These are phyloP conservation scores for Paraphaeosphaeria minitans DNA, from an alignment of 2,329 filamentous ascomycete species.

Conservation along the genomic window DNA sequence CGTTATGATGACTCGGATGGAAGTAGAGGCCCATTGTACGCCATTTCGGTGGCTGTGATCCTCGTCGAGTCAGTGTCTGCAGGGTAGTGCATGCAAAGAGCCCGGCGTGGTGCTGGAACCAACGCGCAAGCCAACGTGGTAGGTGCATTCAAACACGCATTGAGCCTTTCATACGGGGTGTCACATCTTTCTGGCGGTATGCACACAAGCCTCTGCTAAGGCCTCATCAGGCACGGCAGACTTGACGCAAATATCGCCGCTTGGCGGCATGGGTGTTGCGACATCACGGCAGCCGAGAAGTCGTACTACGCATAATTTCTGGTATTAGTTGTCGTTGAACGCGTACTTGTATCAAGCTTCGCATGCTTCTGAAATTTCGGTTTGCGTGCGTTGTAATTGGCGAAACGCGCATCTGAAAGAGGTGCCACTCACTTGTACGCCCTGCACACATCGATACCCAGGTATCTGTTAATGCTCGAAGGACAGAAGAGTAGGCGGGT, in stretches of 20 bases:
- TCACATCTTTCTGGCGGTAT: neutral
- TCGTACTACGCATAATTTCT: neutral
- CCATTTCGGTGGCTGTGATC: neutral
- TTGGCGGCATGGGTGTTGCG: constrained; percentile 5
- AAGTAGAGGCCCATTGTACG: neutral
- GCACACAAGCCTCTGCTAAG: neutral
- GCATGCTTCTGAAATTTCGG: neutral
- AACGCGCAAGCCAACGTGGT: neutral
- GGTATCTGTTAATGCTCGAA: neutral
- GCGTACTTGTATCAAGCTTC: constrained; percentile 1
- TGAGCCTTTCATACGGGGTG: constrained; percentile 9
- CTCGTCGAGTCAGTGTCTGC: neutral
- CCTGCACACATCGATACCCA: neutral
- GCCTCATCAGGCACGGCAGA: neutral
- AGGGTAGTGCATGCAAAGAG: neutral
- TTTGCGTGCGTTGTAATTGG: neutral
- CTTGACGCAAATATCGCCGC: neutral
- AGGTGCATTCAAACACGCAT: neutral
- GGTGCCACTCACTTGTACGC: neutral
- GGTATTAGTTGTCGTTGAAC: neutral
- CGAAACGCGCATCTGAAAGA: neutral
- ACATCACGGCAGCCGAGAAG: constrained; percentile 2
- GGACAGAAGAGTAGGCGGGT: neutral
- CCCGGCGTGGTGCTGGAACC: neutral
- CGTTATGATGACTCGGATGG: neutral